These are phyloP conservation scores for Paraglomus occultum DNA, from an alignment of 192 early-diverging fungal genomes.

Conservation along the genomic window DNA sequence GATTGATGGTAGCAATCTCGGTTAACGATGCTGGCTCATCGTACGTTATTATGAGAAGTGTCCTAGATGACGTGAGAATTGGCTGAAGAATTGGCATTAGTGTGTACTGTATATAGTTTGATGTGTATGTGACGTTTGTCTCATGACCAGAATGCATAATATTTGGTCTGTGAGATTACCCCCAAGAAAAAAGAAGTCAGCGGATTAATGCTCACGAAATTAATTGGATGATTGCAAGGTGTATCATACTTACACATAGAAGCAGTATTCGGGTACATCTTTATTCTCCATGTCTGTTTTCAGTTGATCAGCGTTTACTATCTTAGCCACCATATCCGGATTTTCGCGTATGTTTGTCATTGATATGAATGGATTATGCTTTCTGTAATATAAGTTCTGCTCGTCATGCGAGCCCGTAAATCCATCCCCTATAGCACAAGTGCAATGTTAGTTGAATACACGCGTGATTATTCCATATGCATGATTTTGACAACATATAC, in stretches of 20 bases:
- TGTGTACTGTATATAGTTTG: slow-evolving; percentile 45
- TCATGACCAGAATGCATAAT: slow-evolving; percentile 55
- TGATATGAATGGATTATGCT: slow-evolving; percentile 74
- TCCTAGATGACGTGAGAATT: neutral
- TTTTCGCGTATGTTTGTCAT: slow-evolving; percentile 53
- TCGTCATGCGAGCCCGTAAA: slow-evolving; percentile 3
- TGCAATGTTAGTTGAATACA: neutral
- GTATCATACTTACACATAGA: slow-evolving; percentile 34
- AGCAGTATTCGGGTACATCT: slow-evolving; percentile 54
- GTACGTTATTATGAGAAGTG: slow-evolving; percentile 20
- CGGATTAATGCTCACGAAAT: slow-evolving; percentile 6
- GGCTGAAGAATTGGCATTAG: slow-evolving; percentile 14
- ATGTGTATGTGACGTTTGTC: slow-evolving; percentile 45
- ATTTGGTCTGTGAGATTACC: slow-evolving; percentile 48
- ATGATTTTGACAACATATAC: slow-evolving; percentile 45
- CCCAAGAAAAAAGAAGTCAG: slow-evolving; percentile 25
- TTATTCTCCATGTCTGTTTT: slow-evolving; percentile 50
- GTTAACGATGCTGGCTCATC: slow-evolving; percentile 1
- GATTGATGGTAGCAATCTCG: slow-evolving; percentile 10
- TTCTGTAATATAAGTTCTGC: slow-evolving; percentile 52
- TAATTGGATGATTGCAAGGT: neutral
- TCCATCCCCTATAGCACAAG: neutral
- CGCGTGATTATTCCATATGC: neutral
- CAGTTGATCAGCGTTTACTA: slow-evolving; percentile 57
- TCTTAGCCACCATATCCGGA: slow-evolving; percentile 58